These are phyloP conservation scores for Cornus florida DNA, from an alignment of 148 eudicot species.

Conservation along the genomic window DNA sequence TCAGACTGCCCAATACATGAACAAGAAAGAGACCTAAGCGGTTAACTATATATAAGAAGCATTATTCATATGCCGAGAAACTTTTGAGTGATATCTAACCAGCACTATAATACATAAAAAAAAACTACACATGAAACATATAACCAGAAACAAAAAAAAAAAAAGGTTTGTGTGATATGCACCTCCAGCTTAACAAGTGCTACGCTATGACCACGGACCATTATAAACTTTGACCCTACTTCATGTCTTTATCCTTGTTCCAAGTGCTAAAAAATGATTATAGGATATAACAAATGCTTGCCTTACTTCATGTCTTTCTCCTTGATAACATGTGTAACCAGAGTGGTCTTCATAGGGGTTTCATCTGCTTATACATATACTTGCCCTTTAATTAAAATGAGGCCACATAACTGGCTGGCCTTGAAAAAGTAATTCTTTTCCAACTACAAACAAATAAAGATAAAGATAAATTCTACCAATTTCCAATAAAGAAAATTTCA, in stretches of 20 bases:
- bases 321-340: too few relatives aligned
- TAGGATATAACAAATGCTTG: neutral
- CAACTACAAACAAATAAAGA: neutral
- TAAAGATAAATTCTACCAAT: neutral
- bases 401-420: neutral
- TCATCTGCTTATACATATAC: neutral
- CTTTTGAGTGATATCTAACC: neutral
- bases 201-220: too few relatives aligned
- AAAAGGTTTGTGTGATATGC: too few relatives aligned
- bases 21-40: neutral
- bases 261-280: neutral
- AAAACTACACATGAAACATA: neutral
- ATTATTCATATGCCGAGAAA: neutral
- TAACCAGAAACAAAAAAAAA: too few relatives aligned
- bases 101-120: neutral
- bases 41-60: neutral
- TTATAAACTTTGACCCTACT: neutral
- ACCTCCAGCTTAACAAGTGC: too few relatives aligned
- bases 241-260: neutral
- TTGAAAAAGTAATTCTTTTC: neutral
- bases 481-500: neutral
- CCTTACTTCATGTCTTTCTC: neutral
- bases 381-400: neutral
- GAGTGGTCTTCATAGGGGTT: neutral
- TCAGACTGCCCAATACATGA: conserved; percentile 66